Percentiles rank a stretch among this genome's conserved stretches.
Conservation (phyloP, 371 early-diverging fungal genomes). For the Gilbertella persicaria region DNA sequence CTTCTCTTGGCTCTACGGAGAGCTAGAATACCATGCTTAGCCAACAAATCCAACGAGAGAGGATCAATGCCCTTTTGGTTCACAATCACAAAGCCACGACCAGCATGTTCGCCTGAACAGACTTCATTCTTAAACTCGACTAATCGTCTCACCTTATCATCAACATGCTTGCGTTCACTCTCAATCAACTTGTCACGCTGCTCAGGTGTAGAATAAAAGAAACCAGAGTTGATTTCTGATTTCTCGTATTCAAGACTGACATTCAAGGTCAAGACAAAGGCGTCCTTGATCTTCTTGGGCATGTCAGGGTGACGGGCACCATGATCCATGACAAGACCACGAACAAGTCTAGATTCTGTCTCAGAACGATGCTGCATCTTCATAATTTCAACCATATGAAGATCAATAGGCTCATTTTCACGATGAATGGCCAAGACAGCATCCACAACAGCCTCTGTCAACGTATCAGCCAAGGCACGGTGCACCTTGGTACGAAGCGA, state of each 20-base stretch:
- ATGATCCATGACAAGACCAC: slow-evolving; percentile 99
- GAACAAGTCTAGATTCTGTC: slow-evolving; percentile 91
- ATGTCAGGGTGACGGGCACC: slow-evolving; percentile 99
- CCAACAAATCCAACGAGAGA: slow-evolving; percentile 96
- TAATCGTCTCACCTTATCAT: slow-evolving; percentile 92
- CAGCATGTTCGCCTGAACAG: slow-evolving; percentile 73
- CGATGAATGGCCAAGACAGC: slow-evolving; percentile 89
- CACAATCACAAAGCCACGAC: slow-evolving; percentile 95
- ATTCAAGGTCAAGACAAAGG: slow-evolving; percentile 95
- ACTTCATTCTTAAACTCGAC: slow-evolving; percentile 96
- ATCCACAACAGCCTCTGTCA: slow-evolving; percentile 97
- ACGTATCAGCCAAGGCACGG: slow-evolving; percentile 82
- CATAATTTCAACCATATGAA: slow-evolving; percentile 99
- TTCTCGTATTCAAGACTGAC: slow-evolving; percentile 99
- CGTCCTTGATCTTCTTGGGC: slow-evolving; percentile 96
- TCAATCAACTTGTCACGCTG: slow-evolving; percentile 99
- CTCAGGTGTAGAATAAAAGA: slow-evolving; percentile 98
- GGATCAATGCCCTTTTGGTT: slow-evolving; percentile 99
- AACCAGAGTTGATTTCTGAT: slow-evolving; percentile 99
- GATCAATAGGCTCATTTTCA: slow-evolving; percentile 88
- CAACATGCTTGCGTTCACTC: slow-evolving; percentile 97
- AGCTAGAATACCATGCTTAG: slow-evolving; percentile 97
- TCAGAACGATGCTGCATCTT: slow-evolving; percentile 99
- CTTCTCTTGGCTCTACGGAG: slow-evolving; percentile 99
- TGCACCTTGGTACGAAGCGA: slow-evolving; percentile 97